A percentile compares a stretch with the other conserved stretches of the same genome.
These are phyloP conservation scores for Camellia granthamiana DNA, from an alignment of 148 eudicot species.

Conservation along the genomic window DNA sequence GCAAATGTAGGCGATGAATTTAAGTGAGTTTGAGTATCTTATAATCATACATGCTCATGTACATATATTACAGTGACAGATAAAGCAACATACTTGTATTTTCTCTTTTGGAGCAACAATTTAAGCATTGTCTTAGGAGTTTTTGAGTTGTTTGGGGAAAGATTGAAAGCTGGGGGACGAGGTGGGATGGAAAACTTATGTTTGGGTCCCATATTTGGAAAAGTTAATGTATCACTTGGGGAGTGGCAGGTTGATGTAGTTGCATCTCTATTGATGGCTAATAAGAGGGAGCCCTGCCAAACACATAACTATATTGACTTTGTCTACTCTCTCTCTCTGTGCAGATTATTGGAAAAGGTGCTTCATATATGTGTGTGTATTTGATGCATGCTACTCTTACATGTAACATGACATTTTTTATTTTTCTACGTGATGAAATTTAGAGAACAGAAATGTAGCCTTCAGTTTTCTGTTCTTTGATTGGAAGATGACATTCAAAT, in stretches of 20 bases:
- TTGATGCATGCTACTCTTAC: neutral
- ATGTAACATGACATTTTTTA: neutral
- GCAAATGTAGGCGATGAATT: neutral
- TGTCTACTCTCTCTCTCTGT: too few relatives aligned
- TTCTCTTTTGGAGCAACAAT: conserved; percentile 1
- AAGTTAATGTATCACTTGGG: neutral
- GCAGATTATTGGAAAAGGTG: neutral
- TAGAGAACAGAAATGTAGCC: neutral
- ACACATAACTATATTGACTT: neutral
- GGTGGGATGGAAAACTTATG: neutral
- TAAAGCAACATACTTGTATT: neutral
- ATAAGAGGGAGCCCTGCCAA: neutral
- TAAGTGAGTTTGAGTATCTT: neutral
- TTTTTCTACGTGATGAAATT: neutral
- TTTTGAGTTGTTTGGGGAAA: neutral
- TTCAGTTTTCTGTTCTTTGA: neutral
- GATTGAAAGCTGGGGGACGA: neutral
- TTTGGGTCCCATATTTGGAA: neutral
- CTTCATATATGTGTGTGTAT: too few relatives aligned
- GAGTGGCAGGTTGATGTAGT: neutral
- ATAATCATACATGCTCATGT: neutral
- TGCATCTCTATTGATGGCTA: neutral
- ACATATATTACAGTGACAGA: neutral
- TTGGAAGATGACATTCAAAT: neutral
- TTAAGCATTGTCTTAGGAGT: neutral